Evolutionary conservation across 2,329 filamentous ascomycete genomes (phyloP).

Genomic region (Aspergillus hortae): DNA sequence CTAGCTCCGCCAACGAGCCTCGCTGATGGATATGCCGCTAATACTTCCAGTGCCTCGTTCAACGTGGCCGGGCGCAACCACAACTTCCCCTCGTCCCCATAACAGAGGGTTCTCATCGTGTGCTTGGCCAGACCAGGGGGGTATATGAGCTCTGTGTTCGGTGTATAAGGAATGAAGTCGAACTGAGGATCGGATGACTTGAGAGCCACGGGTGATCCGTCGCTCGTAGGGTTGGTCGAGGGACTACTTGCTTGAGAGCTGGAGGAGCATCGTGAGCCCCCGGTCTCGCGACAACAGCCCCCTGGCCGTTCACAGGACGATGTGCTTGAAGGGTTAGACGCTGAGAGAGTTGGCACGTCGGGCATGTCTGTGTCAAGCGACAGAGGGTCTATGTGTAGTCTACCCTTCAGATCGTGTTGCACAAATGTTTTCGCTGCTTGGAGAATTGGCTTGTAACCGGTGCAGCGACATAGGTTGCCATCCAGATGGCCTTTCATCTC

Average conservation of each 20-base stretch:
- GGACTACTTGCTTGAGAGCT: neutral
- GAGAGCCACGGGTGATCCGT: neutral
- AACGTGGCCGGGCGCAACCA: conserved; percentile 81
- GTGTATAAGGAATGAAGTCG: conserved; percentile 81
- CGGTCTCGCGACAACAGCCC: conserved; percentile 23
- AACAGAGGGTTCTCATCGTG: conserved; percentile 70
- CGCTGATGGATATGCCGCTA: conserved; percentile 70
- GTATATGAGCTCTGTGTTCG: conserved; percentile 85
- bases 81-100: conserved; percentile 79
- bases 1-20: conserved; percentile 88
- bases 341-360: neutral
- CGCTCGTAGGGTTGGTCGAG: neutral
- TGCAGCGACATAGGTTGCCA: conserved; percentile 83
- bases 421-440: conserved; percentile 79
- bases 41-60: conserved; percentile 77
- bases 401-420: conserved; percentile 48
- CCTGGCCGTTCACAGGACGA: conserved; percentile 24
- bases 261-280: conserved; percentile 6
- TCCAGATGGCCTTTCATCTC: conserved; percentile 69
- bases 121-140: conserved; percentile 74
- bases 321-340: neutral
- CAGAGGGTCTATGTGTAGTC: conserved; percentile 9
- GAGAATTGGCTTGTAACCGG: conserved; percentile 80
- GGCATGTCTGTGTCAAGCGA: neutral
- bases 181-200: conserved; percentile 65